Evolutionary conservation across 1,284 basidiomycete genomes (phyloP).

Genomic region (Sanguinoderma infundibulare): DNA sequence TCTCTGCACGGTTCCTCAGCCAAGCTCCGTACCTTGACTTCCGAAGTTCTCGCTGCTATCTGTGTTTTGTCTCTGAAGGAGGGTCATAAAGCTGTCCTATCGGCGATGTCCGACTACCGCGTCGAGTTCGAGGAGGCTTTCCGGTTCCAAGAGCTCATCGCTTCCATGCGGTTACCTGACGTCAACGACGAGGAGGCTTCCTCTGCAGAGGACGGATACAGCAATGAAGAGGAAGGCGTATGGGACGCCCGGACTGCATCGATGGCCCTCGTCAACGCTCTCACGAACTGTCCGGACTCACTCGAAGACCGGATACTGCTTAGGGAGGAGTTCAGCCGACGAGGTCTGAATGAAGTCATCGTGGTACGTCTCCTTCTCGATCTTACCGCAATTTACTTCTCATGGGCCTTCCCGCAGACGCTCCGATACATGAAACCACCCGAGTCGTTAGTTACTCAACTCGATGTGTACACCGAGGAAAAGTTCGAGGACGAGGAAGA

Average conservation of each 20-base stretch:
- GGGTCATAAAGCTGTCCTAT: slow-evolving; percentile 76
- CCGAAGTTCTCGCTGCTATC: slow-evolving; percentile 84
- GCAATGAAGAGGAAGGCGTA: slow-evolving; percentile 61
- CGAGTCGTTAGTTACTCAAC: slow-evolving; percentile 72
- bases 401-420: slow-evolving; percentile 45
- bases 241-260: slow-evolving; percentile 85
- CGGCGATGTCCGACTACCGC: slow-evolving; percentile 81
- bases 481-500: slow-evolving; percentile 90
- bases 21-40: slow-evolving; percentile 74
- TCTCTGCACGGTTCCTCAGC: slow-evolving; percentile 68
- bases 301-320: slow-evolving; percentile 81
- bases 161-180: slow-evolving; percentile 63
- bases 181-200: slow-evolving; percentile 40
- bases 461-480: slow-evolving; percentile 85
- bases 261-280: slow-evolving; percentile 81
- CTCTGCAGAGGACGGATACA: slow-evolving; percentile 42
- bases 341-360: slow-evolving; percentile 84
- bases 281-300: slow-evolving; percentile 78
- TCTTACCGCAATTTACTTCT: neutral
- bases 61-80: slow-evolving; percentile 76
- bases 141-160: slow-evolving; percentile 81
- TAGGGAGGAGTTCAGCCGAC: slow-evolving; percentile 79
- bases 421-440: slow-evolving; percentile 80
- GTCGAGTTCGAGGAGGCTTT: slow-evolving; percentile 75
- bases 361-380: slow-evolving; percentile 59